Evolutionary conservation across 2,329 filamentous ascomycete species (phyloP), one percentile per base, ranked within the genome.

Genomic region (Fusarium clavum): DNA sequence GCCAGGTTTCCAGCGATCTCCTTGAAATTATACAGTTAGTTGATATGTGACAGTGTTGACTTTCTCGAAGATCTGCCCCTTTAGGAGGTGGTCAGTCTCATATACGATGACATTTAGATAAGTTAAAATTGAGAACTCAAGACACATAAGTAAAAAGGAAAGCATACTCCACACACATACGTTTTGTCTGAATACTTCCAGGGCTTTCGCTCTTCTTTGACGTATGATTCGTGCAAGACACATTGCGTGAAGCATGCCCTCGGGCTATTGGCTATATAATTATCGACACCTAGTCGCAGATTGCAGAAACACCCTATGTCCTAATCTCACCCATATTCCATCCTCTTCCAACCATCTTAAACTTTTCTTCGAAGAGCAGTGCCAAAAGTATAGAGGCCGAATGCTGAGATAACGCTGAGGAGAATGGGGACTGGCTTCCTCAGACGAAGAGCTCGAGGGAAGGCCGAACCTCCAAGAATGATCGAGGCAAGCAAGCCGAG

Each of bases 401-500:
- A 93, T 12, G 90, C 83, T 16, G 95, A 94, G 76, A 98, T 78
- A 49, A 94, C 77, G 77, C 93, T 95, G 77, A 99, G 83, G 13
- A 91, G 88, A 59, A 92, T 85, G 1, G 96, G 95, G 55, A 99
- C 88, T 1, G 93, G 92, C 87, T 98, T 99, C 74, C 87, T 85
- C 44, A 90, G 87, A 79, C 90, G 93, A 76, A 99, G 90, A 7
- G 94, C 96, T 55, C 96, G 88, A 14, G 96, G 96, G 64, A 98
- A 91, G 3, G 93, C 92, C 44, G 92, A 92, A 22, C 94, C 94
- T 44, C 87, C 95, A 38, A 99, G 87, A 27, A 98, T 83, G n/a
- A 94, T 27, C 1, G 93, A 97, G 7, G 96, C 96, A 45, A 98
- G 85, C 12, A 99, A 86, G n/a, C 92, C 93, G 45, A 97, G 84